Base-by-base conservation (phyloP, 1,284 basidiomycete species). In the Cryptococcus sp. region DNA sequence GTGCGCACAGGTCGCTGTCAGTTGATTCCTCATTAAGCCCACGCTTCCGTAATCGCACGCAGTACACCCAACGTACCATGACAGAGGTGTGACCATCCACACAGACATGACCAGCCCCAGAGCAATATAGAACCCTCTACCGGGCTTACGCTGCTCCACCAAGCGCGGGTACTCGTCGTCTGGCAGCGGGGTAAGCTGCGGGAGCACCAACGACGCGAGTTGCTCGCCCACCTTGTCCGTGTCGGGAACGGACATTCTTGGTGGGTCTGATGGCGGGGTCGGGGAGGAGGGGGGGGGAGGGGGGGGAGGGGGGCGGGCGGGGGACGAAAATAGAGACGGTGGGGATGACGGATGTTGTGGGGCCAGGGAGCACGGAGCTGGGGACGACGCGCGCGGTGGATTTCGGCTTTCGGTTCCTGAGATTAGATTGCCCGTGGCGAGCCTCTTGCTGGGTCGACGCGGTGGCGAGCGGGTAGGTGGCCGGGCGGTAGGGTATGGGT, bases 51-150 rank as follows among this genome's bases (percentile, higher is more conserved):
- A 33, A n/a, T 16, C 9, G 28, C 12, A 16, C 24, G 24, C 42
- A n/a, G 24, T 21, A n/a, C 5, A 38, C 18, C 2, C 20, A n/a
- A 60, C 68, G 57, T 55, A 75, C 89, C 88, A 91, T 15, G 85
- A 83, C 18, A 87, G 63, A 9, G 89, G 87, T 5, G 84, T 80
- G 38, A 85, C 75, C 33, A 82, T 81, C 85, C 88, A 89, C 52
- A 92, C 70, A 12, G 86, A 84, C n/a, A 83, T 69, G 55, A 91
- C 83, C 53, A 84, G 36, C 1, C 60, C 63, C 24, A 68, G 11
- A 2, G 67, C 68, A 33, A 68, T 47, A 53, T 67, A 72, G 57
- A 60, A 75, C 4, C 69, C 69, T 24, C 42, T 55, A 45, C 59
- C 56, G 23, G 65, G 68, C 36, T 52, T 57, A 7, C 42, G 33